Evolutionary conservation across 2,329 filamentous ascomycete genomes (phyloP).

Genomic region (Colletotrichum sp.): DNA sequence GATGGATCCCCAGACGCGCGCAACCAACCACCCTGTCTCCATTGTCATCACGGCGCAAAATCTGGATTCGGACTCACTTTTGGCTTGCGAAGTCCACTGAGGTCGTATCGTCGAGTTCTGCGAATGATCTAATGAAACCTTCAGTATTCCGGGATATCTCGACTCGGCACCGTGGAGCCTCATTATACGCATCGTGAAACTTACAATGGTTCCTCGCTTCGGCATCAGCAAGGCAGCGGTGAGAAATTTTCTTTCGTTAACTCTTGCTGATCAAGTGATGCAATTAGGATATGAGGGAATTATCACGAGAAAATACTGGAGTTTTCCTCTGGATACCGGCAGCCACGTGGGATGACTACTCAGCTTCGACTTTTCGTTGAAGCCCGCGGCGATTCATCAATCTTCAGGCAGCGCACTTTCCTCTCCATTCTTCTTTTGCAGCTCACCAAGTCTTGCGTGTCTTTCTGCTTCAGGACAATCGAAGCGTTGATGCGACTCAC

Average conservation of each 20-base stretch:
- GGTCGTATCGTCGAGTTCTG: not conserved
- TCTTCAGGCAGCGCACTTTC: not conserved
- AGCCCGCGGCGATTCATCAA: not conserved
- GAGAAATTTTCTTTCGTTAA: not conserved
- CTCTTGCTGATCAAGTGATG: not conserved
- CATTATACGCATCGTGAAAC: not conserved
- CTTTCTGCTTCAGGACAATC: not conserved
- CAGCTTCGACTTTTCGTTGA: not conserved
- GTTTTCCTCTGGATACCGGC: not conserved
- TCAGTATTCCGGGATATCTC: not conserved
- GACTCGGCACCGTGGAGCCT: not conserved
- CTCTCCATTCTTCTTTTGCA: not conserved
- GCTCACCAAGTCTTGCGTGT: not conserved
- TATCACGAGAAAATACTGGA: not conserved
- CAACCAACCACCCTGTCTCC: not conserved
- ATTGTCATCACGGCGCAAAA: not conserved
- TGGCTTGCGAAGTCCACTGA: not conserved
- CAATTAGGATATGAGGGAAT: not conserved
- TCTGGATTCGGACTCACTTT: not conserved
- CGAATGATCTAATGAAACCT: not conserved
- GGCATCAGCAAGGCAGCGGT: not conserved
- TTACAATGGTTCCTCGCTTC: not conserved
- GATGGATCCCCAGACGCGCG: not conserved
- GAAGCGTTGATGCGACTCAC: not conserved
- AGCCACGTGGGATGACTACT: not conserved